Evolutionary conservation across 1,139 yeast genomes (phyloP).

Genomic region (Saccharomycopsis phalli): DNA sequence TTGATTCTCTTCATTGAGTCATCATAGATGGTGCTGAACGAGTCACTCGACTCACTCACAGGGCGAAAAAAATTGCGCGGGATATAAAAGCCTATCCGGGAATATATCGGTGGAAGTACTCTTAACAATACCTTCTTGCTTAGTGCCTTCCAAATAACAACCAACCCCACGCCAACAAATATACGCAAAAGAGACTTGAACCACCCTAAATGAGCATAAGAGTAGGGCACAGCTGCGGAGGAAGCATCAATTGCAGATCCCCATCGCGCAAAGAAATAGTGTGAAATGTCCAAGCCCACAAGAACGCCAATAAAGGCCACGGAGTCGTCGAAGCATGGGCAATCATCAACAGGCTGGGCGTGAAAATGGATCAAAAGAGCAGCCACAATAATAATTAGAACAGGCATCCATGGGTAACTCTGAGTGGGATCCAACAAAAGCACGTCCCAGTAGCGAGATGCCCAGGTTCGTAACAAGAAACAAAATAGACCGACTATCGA

Average conservation of each 20-base stretch:
- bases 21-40: constrained; percentile 24
- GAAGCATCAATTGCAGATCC: constrained; percentile 15
- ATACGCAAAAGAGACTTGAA: constrained; percentile 37
- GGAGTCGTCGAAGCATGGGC: constrained; percentile 95
- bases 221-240: constrained; percentile 33
- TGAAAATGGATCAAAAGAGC: constrained; percentile 53
- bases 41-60: constrained; percentile 14
- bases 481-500: constrained; percentile 48
- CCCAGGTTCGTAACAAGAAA: constrained; percentile 33
- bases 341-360: constrained; percentile 82
- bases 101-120: constrained; percentile 40
- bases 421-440: constrained; percentile 19
- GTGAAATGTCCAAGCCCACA: constrained; percentile 59
- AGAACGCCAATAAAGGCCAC: constrained; percentile 91
- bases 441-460: constrained; percentile 36
- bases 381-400: constrained; percentile 35
- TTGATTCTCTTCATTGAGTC: constrained; percentile 24
- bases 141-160: constrained; percentile 58
- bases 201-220: constrained; percentile 35
- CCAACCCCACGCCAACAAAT: constrained; percentile 47
- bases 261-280: constrained; percentile 35
- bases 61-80: constrained; percentile 33
- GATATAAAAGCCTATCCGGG: constrained; percentile 34
- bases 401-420: constrained; percentile 27
- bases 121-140: constrained; percentile 56